These are phyloP conservation scores for Neurospora sp. DNA, from an alignment of 495 filamentous ascomycete genomes.

Conservation along the genomic window DNA sequence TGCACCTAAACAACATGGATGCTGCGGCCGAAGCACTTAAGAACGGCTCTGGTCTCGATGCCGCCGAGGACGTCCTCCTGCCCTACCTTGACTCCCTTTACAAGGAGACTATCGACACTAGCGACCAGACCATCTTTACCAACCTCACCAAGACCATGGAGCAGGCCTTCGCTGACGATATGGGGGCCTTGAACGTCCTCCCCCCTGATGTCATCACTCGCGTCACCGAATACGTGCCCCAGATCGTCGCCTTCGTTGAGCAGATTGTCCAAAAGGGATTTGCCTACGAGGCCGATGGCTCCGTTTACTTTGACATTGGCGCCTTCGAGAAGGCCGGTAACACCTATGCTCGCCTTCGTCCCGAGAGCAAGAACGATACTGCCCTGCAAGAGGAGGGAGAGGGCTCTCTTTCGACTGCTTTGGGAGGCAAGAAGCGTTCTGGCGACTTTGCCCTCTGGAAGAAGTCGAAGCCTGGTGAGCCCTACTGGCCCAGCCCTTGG, in stretches of 20 bases:
- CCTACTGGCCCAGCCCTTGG: constrained; percentile 81
- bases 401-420: constrained; percentile 63
- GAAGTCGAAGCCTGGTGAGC: constrained; percentile 82
- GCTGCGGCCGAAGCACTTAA: constrained; percentile 49
- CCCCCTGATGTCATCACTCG: constrained; percentile 72
- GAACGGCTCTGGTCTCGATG: constrained; percentile 31
- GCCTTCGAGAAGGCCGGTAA: constrained; percentile 79
- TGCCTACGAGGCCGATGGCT: constrained; percentile 77
- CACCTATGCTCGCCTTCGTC: constrained; percentile 75
- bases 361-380: constrained; percentile 77
- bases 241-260: constrained; percentile 64
- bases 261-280: constrained; percentile 75
- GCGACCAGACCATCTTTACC: constrained; percentile 61
- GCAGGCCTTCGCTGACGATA: constrained; percentile 70
- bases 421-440: constrained; percentile 54
- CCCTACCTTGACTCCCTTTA: constrained; percentile 77
- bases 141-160: constrained; percentile 77
- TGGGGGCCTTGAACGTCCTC: constrained; percentile 77
- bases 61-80: constrained; percentile 58
- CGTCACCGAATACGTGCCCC: constrained; percentile 78
- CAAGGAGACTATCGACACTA: constrained; percentile 61
- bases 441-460: constrained; percentile 96
- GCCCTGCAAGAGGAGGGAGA: constrained; percentile 82
- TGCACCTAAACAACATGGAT: constrained; percentile 72
- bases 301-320: constrained; percentile 88